phyloP scores from a whole-genome alignment of 257 asterid species.

The Solanum etuberosum region DNA sequence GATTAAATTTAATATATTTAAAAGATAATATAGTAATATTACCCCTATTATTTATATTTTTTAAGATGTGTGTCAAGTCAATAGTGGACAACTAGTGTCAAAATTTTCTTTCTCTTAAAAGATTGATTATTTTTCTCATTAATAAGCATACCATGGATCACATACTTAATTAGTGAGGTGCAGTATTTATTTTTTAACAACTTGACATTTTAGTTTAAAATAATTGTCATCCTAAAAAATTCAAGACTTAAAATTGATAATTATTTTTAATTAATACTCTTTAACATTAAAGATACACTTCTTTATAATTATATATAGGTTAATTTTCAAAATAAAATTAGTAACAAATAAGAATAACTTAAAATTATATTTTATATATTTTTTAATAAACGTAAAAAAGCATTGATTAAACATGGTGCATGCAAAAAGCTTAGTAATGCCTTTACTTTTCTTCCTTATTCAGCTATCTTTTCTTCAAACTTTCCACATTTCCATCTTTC shows the following conservation, averaged over 20 bases:
- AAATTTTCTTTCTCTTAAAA: neutral
- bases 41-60: neutral
- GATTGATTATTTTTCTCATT: neutral
- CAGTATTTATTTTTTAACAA: neutral
- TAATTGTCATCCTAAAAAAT: neutral
- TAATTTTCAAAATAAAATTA: neutral
- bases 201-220: neutral
- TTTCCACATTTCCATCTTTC: neutral
- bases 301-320: neutral
- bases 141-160: neutral
- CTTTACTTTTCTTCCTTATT: neutral
- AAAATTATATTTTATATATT: no score
- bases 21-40: neutral
- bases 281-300: neutral
- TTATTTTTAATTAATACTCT: neutral
- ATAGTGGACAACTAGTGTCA: neutral
- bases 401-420: neutral
- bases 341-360: neutral
- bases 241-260: neutral
- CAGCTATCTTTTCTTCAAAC: neutral
- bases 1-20: no score
- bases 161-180: neutral
- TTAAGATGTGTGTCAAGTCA: neutral
- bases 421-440: neutral
- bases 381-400: no score